phyloP scores from a whole-genome alignment of 768 basidiomycete genomes.

The Russula emetica region DNA sequence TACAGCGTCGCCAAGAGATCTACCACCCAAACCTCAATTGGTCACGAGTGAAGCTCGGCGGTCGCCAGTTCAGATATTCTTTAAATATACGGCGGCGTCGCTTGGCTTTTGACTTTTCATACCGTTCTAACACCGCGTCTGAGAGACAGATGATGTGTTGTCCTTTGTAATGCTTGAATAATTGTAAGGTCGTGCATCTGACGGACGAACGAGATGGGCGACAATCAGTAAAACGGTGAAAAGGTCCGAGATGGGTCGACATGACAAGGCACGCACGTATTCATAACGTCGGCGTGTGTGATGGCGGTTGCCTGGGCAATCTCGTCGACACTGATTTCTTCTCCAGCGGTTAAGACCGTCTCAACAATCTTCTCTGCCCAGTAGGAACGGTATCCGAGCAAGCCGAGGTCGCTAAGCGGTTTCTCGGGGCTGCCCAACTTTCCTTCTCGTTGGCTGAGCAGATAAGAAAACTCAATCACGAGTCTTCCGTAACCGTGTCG shows the following conservation, averaged over 20 bases:
- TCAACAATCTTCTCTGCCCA: constrained; percentile 98
- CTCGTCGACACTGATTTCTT: constrained; percentile 89
- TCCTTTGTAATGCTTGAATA: constrained; percentile 96
- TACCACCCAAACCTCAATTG: constrained; percentile 72
- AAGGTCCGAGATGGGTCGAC: neutral
- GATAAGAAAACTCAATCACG: constrained; percentile 97
- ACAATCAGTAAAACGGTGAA: neutral
- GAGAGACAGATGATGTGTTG: constrained; percentile 91
- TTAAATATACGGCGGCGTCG: constrained; percentile 73
- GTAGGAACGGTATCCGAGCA: constrained; percentile 90
- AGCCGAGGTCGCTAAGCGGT: constrained; percentile 89
- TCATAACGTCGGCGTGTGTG: constrained; percentile 94
- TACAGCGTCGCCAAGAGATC: constrained; percentile 14
- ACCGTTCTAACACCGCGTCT: constrained; percentile 85
- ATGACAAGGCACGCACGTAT: constrained; percentile 67
- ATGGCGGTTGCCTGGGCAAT: constrained; percentile 95
- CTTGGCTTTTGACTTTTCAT: constrained; percentile 80
- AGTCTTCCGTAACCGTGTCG: constrained; percentile 93
- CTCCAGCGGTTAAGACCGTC: constrained; percentile 61
- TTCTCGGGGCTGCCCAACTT: constrained; percentile 98
- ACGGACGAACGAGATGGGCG: neutral
- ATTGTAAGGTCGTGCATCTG: constrained; percentile 89
- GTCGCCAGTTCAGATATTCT: constrained; percentile 86
- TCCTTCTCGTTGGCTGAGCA: constrained; percentile 92
- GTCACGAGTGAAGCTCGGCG: constrained; percentile 87